A percentile compares a stretch with the other conserved stretches of the same genome.
These are phyloP conservation scores for Botrytis byssoidea DNA, from an alignment of 2,329 filamentous ascomycete species.

Conservation along the genomic window DNA sequence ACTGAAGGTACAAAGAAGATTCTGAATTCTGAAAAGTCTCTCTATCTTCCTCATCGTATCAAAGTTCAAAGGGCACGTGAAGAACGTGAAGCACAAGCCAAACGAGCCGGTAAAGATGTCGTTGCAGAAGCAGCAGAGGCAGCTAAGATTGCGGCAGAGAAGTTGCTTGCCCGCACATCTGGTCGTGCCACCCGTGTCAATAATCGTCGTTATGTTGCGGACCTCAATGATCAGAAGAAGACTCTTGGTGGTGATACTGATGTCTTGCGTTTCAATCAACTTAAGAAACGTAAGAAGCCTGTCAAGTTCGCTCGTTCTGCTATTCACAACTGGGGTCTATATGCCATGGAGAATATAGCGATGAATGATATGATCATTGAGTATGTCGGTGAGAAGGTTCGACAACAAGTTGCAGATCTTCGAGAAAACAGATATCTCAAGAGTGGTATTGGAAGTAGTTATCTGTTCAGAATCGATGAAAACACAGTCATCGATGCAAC, in stretches of 20 bases:
- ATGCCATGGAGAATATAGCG: conserved; percentile 94
- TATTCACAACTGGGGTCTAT: conserved; percentile 98
- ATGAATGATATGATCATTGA: conserved; percentile 99
- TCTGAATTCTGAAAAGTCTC: conserved; percentile 94
- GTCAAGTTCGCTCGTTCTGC: conserved; percentile 97
- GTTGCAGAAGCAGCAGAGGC: conserved; percentile 66
- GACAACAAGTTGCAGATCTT: conserved; percentile 96
- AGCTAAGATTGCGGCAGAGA: conserved; percentile 73
- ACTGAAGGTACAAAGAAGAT: conserved; percentile 96
- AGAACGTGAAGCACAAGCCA: conserved; percentile 76
- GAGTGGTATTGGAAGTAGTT: conserved; percentile 95
- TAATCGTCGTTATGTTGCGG: conserved; percentile 89
- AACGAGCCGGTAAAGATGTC: conserved; percentile 66
- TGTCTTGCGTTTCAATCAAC: conserved; percentile 94
- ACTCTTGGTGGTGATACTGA: conserved; percentile 80
- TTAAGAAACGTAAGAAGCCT: conserved; percentile 99
- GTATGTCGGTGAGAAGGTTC: conserved; percentile 96
- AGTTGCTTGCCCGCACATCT: conserved; percentile 79
- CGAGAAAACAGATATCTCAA: conserved; percentile 89
- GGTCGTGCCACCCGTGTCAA: conserved; percentile 94
- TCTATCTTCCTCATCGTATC: conserved; percentile 96
- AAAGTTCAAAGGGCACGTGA: conserved; percentile 90
- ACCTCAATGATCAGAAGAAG: conserved; percentile 93
- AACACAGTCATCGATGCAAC: conserved; percentile 97
- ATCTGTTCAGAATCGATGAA: conserved; percentile 97